Evolutionary conservation across 441 rosid genomes (phyloP).

Genomic region (Biscutella laevigata): DNA sequence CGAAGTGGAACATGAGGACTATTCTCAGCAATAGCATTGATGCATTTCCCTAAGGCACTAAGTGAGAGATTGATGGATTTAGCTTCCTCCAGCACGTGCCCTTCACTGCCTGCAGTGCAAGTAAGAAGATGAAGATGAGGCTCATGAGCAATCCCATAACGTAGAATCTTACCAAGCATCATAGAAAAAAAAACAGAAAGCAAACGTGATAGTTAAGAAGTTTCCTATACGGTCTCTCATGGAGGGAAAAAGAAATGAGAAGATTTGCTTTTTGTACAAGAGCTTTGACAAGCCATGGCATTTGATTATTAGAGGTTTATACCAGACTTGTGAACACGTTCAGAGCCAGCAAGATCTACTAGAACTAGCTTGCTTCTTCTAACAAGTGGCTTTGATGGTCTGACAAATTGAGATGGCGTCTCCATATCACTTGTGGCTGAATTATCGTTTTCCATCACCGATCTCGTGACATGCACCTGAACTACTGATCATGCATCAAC

Average conservation of each 20-base stretch:
- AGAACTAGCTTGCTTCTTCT: slow-evolving; percentile 87
- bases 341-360: slow-evolving; percentile 97
- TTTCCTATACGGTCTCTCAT: background rate
- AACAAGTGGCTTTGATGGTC: slow-evolving; percentile 73
- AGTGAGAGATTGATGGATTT: slow-evolving; percentile 96
- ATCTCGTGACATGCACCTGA: slow-evolving; percentile 85
- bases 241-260: slow-evolving; percentile 7
- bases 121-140: slow-evolving; percentile 10
- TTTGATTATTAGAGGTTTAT: slow-evolving; percentile 1
- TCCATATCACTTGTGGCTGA: slow-evolving; percentile 42
- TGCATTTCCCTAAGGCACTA: too few species aligned
- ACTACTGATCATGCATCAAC: slow-evolving; percentile 25
- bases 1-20: slow-evolving; percentile 93
- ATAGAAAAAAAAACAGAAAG: background rate
- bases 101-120: slow-evolving; percentile 84
- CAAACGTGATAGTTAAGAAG: background rate
- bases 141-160: slow-evolving; percentile 7
- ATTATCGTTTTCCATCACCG: slow-evolving; percentile 56
- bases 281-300: slow-evolving; percentile 9
- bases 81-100: slow-evolving; percentile 97
- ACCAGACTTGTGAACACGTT: slow-evolving; percentile 98
- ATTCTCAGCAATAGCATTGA: slow-evolving; percentile 95
- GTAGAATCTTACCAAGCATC: background rate
- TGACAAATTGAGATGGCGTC: slow-evolving; percentile 51
- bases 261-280: slow-evolving; percentile 3